Conservation (phyloP, 352 stramenopile genomes). For the Detonula confervacea region DNA sequence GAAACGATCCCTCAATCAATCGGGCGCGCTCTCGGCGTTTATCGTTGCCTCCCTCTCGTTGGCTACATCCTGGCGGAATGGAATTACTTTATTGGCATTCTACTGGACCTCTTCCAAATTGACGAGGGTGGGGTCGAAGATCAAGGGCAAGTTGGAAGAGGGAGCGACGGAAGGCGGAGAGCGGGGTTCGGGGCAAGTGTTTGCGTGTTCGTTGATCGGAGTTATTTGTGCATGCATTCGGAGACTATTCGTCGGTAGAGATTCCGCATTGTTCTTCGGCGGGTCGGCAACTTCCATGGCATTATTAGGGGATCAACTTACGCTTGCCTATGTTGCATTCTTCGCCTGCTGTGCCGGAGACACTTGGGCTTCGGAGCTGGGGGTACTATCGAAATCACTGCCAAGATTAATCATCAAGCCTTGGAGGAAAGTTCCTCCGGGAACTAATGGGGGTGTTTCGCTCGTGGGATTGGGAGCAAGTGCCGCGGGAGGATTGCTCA, state of each 20-base stretch:
- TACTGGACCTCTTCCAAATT: conserved; percentile 46
- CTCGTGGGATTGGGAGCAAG: conserved; percentile 79
- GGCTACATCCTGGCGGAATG: conserved; percentile 30
- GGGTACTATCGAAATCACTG: conserved; percentile 85
- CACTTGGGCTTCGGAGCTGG: conserved; percentile 93
- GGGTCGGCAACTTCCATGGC: neutral
- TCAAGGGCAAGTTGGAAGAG: conserved; percentile 32
- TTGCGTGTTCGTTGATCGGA: conserved; percentile 42
- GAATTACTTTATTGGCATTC: conserved; percentile 41
- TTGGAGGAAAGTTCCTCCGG: conserved; percentile 83
- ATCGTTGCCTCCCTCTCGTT: conserved; percentile 35
- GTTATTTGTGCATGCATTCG: conserved; percentile 36
- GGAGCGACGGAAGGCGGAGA: conserved; percentile 27
- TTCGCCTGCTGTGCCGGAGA: conserved; percentile 89
- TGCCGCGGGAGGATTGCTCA: conserved; percentile 34
- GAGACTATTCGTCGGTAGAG: conserved; percentile 21
- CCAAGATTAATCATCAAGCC: conserved; percentile 88
- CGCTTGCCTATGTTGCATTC: conserved; percentile 87
- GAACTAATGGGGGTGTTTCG: conserved; percentile 92
- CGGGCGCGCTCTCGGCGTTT: conserved; percentile 34
- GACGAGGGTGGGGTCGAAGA: conserved; percentile 21
- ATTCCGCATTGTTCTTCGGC: conserved; percentile 13
- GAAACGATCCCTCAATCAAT: conserved; percentile 38
- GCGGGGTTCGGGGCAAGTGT: conserved; percentile 32
- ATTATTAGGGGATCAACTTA: conserved; percentile 29